Conservation (phyloP, 768 basidiomycete genomes). For the Cyathus striatus region DNA sequence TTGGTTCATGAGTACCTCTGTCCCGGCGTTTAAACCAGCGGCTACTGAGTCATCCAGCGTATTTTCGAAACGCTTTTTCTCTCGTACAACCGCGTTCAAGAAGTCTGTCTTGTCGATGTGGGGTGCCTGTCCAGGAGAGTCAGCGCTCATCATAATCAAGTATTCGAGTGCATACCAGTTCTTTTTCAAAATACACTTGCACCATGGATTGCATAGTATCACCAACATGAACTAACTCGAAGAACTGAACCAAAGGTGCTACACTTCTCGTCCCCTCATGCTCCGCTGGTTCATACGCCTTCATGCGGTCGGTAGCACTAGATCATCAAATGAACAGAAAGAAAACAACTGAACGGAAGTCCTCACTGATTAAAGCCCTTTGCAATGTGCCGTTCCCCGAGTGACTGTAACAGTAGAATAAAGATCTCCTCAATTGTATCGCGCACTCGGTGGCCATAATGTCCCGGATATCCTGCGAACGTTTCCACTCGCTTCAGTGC, state of each 20-base stretch:
- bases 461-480: constrained; percentile 82
- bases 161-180: constrained; percentile 51
- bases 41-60: constrained; percentile 91
- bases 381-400: constrained; percentile 74
- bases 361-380: constrained; percentile 76
- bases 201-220: constrained; percentile 98
- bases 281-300: constrained; percentile 82
- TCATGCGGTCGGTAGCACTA: constrained; percentile 81
- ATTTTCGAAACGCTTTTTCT: constrained; percentile 96
- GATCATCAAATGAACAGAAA: constrained; percentile 9
- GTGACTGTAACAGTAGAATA: constrained; percentile 71
- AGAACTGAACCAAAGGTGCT: constrained; percentile 92
- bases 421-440: constrained; percentile 96
- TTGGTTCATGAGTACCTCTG: constrained; percentile 94
- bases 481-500: constrained; percentile 89
- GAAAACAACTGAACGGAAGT: too few relatives aligned
- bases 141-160: not conserved
- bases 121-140: constrained; percentile 69
- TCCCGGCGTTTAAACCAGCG: constrained; percentile 89
- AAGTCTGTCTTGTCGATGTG: constrained; percentile 95
- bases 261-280: constrained; percentile 79
- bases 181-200: constrained; percentile 97
- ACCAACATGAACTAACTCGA: constrained; percentile 94
- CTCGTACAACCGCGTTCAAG: constrained; percentile 85
- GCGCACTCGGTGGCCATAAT: constrained; percentile 79